Evolutionary conservation across 73 alveolate species (phyloP).

Genomic region (Diophrys appendiculata): DNA sequence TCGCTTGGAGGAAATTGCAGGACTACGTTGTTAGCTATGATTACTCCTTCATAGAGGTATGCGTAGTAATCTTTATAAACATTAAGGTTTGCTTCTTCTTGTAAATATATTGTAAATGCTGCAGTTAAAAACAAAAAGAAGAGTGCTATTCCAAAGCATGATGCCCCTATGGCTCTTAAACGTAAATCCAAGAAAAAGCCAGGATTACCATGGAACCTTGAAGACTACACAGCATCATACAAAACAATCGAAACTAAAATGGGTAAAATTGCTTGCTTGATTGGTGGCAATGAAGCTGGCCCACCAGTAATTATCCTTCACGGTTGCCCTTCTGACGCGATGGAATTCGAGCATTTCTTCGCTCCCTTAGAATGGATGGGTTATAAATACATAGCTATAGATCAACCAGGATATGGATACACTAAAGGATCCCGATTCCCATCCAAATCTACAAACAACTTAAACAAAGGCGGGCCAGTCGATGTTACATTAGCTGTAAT

Average conservation of each 20-base stretch:
- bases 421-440: not conserved
- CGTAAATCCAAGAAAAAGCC: not conserved
- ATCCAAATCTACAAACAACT: not conserved
- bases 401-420: slow-evolving; percentile 3
- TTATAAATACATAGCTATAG: not conserved
- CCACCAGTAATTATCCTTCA: slow-evolving; percentile 3
- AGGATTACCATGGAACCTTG: not conserved
- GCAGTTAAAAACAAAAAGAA: slow-evolving; percentile 24
- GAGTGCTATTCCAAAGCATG: not conserved
- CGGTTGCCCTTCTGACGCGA: slow-evolving; percentile 1
- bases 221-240: too few relatives aligned
- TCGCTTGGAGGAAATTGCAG: slow-evolving; percentile 31
- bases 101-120: slow-evolving; percentile 58
- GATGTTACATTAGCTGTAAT: slow-evolving; percentile 3
- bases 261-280: not conserved
- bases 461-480: slow-evolving; percentile 3
- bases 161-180: not conserved
- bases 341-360: not conserved
- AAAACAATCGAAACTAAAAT: not conserved
- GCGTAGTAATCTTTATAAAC: slow-evolving; percentile 6
- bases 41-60: slow-evolving; percentile 18
- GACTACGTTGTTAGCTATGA: slow-evolving; percentile 18
- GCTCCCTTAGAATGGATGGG: not conserved
- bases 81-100: slow-evolving; percentile 28
- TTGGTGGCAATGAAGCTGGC: not conserved